A percentile compares a stretch with the other conserved stretches of the same genome.
Conservation (phyloP, 805 yeast species). For the Starmerella potacharoeniae region DNA sequence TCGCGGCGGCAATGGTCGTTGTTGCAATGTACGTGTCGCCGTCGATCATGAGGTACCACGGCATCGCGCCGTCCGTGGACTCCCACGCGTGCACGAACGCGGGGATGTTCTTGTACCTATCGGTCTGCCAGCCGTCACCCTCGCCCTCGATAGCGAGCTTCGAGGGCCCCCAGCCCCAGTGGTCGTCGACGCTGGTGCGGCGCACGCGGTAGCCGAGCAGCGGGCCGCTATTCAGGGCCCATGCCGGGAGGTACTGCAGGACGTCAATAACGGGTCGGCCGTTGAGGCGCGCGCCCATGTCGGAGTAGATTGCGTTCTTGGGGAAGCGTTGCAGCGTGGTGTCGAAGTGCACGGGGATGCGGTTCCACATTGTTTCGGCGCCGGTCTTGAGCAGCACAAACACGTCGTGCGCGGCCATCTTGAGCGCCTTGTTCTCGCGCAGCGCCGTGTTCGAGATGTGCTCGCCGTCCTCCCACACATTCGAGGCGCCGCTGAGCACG, state of each 20-base stretch:
- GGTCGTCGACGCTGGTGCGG: conserved; percentile 20
- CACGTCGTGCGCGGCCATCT: conserved; percentile 14
- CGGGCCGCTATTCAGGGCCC: conserved; percentile 17
- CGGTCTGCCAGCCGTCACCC: conserved; percentile 29
- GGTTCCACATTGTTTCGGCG: conserved; percentile 28
- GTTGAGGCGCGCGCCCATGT: conserved; percentile 25
- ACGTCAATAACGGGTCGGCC: conserved; percentile 29
- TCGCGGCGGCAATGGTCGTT: conserved; percentile 24
- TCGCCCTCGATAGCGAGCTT: conserved; percentile 8
- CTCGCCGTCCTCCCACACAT: neutral
- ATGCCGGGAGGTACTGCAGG: conserved; percentile 23
- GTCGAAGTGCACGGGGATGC: conserved; percentile 29
- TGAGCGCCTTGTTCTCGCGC: neutral
- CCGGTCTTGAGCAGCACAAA: conserved; percentile 32
- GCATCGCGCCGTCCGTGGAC: conserved; percentile 19
- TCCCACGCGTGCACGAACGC: conserved; percentile 30
- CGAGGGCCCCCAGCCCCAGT: conserved; percentile 19
- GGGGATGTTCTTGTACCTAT: conserved; percentile 31
- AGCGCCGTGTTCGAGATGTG: neutral
- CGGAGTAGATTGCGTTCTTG: conserved; percentile 30
- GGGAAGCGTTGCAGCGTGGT: conserved; percentile 29
- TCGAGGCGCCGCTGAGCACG: neutral
- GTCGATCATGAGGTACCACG: conserved; percentile 32
- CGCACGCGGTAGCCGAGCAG: conserved; percentile 24
- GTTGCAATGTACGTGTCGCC: conserved; percentile 29